Evolutionary conservation across 1,284 basidiomycete genomes (phyloP), one percentile per base, ranked within the genome.

Genomic region (Sanghuangporus baumii): DNA sequence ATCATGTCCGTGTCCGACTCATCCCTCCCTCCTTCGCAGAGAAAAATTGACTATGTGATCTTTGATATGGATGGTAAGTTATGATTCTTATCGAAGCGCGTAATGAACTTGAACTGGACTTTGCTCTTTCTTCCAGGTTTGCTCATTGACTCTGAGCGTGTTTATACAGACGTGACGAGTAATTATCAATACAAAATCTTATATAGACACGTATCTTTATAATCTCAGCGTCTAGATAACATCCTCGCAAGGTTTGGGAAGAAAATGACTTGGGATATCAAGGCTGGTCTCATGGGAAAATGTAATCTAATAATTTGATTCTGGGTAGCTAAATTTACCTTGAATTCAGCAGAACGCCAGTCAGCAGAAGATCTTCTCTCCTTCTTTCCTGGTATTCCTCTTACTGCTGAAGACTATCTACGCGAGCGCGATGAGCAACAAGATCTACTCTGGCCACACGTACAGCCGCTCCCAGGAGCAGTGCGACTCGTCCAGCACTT

Each of bases 231-330:
- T 34, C 20, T 68, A 88, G 87, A 92, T 74, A 78, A 83, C 47
- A 88, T 91, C 62, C 82, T 93, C 43, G 81, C 77, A n/a, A 76
- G 75, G n/a, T 84, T 88, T 69, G 89, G 88, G 40, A 85, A 84
- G 65, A 75, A 82, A 67, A 89, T 92, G 88, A 88, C 88, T 7
- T 91, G 89, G 89, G 86, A 89, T 61, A 90, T 92, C 65, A 93
- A 93, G 70, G 86, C 88, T 20, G 87, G 87, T 0, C 82, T 88
- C 60, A 93, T 93, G 90, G 90, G 91, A 58, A 90, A 88, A 79
- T 83, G 89, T 90, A 67, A 66, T 1, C 16, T 54, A 57, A 36
- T 26, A 1, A 36, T 40, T 18, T 31, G 12, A 60, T 38, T 14
- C 31, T 23, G 31, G 40, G 40, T 36, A 37, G 26, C 61, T n/a